Percentiles rank a stretch among this genome's conserved stretches.
Evolutionary conservation across 768 basidiomycete species (phyloP).

Genomic region (Tephrocybe rancida): DNA sequence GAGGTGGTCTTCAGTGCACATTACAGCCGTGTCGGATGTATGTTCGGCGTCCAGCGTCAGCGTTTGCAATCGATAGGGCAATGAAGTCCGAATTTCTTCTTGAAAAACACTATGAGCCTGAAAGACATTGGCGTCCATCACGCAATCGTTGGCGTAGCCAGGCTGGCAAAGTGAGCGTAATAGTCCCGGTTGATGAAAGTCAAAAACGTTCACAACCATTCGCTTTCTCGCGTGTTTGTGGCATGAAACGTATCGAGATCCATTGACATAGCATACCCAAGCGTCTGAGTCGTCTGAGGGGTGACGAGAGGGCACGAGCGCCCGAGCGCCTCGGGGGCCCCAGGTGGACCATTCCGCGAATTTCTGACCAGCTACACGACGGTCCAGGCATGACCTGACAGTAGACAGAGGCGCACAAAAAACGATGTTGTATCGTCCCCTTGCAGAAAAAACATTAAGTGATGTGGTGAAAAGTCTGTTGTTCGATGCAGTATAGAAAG

Average conservation of each 20-base stretch:
- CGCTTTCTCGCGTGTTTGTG: slow-evolving; percentile 8
- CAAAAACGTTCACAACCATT: slow-evolving; percentile 41
- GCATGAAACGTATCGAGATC: slow-evolving; percentile 41
- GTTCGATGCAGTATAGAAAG: slow-evolving; percentile 45
- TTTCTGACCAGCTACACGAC: slow-evolving; percentile 18
- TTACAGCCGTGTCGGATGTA: slow-evolving; percentile 30
- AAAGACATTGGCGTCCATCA: slow-evolving; percentile 1
- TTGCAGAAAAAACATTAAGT: slow-evolving; percentile 35
- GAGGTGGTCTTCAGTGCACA: slow-evolving; percentile 62
- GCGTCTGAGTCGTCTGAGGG: slow-evolving; percentile 37
- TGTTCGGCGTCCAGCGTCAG: slow-evolving; percentile 23
- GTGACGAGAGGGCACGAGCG: slow-evolving; percentile 33
- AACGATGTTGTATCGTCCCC: slow-evolving; percentile 25
- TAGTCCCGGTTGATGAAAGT: slow-evolving; percentile 51
- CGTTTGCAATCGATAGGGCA: slow-evolving; percentile 47
- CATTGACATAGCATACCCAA: slow-evolving; percentile 67
- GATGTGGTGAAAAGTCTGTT: slow-evolving; percentile 51
- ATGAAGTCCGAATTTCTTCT: slow-evolving; percentile 39
- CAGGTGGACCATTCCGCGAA: slow-evolving; percentile 50
- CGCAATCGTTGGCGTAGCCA: not conserved
- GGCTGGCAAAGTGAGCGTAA: slow-evolving; percentile 24
- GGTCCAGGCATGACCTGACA: not conserved
- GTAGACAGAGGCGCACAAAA: not conserved
- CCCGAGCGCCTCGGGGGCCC: slow-evolving; percentile 50
- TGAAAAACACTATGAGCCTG: slow-evolving; percentile 35